A percentile compares a stretch with the other conserved stretches of the same genome.
These are phyloP conservation scores for Scutellaria galericulata DNA, from an alignment of 257 asterid species.

Conservation along the genomic window DNA sequence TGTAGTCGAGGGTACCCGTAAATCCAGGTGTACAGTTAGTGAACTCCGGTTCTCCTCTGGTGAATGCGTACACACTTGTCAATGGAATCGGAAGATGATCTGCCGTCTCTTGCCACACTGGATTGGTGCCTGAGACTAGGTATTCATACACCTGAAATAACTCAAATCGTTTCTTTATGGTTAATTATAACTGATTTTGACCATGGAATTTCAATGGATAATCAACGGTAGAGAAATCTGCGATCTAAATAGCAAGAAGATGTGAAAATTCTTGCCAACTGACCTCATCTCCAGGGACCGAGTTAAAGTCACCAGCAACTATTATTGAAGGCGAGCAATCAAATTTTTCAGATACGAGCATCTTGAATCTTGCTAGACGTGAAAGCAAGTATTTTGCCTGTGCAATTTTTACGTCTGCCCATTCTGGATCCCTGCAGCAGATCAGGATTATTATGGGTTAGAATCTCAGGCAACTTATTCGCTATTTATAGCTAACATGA, in stretches of 20 bases:
- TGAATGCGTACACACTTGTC: constrained; percentile 71
- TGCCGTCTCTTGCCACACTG: constrained; percentile 40
- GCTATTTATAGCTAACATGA: too few species aligned
- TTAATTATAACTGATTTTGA: too few species aligned
- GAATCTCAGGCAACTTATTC: background rate
- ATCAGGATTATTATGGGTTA: constrained; percentile 3
- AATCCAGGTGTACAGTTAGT: constrained; percentile 95
- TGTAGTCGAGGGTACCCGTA: constrained; percentile 84
- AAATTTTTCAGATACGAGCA: constrained; percentile 55
- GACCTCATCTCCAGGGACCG: constrained; percentile 84
- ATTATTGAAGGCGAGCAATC: constrained; percentile 67
- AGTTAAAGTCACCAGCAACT: constrained; percentile 90
- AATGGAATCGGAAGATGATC: constrained; percentile 65
- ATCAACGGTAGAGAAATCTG: too few species aligned
- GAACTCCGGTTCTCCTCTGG: constrained; percentile 84
- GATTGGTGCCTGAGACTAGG: constrained; percentile 60
- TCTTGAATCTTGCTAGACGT: constrained; percentile 70
- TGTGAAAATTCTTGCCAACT: background rate
- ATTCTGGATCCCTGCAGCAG: constrained; percentile 84
- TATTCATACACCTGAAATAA: constrained; percentile 74
- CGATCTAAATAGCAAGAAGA: background rate
- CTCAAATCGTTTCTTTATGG: background rate
- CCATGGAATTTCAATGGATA: too few species aligned
- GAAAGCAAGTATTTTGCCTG: constrained; percentile 84
- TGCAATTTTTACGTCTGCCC: constrained; percentile 87